Conservation (phyloP, 208 protist species). For the Phytomonas francai region DNA sequence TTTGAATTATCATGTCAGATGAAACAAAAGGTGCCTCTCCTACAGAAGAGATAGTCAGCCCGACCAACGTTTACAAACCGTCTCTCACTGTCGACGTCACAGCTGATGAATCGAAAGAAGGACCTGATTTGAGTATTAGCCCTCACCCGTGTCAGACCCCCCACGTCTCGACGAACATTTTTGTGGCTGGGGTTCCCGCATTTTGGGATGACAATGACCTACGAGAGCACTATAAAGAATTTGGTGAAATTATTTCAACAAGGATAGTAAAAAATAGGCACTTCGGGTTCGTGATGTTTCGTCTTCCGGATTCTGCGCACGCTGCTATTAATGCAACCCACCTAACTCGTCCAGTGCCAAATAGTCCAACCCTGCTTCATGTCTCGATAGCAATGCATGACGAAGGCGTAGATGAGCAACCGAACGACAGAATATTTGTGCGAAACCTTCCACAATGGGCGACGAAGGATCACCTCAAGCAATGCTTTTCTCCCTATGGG, state of each 20-base stretch:
- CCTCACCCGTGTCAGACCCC: constrained; percentile 44
- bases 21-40: neutral
- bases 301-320: constrained; percentile 65
- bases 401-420: constrained; percentile 82
- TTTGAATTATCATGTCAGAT: neutral
- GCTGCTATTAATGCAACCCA: constrained; percentile 82
- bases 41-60: constrained; percentile 5
- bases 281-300: constrained; percentile 90
- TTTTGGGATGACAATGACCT: constrained; percentile 73
- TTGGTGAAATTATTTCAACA: constrained; percentile 81
- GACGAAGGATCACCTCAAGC: constrained; percentile 74
- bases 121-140: constrained; percentile 15
- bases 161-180: constrained; percentile 86
- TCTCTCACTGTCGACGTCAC: constrained; percentile 59
- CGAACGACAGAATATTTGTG: constrained; percentile 85
- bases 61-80: constrained; percentile 47
- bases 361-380: constrained; percentile 53
- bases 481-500: constrained; percentile 60
- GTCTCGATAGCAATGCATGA: constrained; percentile 88
- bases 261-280: constrained; percentile 71
- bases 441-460: constrained; percentile 80
- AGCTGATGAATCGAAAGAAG: constrained; percentile 18
- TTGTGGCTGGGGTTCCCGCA: constrained; percentile 74
- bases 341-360: constrained; percentile 48
- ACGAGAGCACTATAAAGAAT: constrained; percentile 56